Percentiles rank a stretch among this genome's conserved stretches.
phyloP scores from a whole-genome alignment of 768 basidiomycete species.

The Amanita phalloides region DNA sequence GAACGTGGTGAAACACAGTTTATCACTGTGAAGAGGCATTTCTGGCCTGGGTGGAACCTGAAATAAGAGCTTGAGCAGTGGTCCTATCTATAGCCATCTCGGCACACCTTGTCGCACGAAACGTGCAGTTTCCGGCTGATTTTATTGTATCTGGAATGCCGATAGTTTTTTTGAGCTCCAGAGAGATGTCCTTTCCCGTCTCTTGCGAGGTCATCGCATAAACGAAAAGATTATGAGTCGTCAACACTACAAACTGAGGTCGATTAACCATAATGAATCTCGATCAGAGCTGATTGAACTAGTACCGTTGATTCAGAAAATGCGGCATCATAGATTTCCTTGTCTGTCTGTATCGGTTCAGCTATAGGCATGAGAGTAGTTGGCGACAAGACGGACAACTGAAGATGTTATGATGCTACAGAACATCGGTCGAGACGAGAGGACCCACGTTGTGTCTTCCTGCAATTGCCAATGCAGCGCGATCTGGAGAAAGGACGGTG shows the following conservation, averaged over 20 bases:
- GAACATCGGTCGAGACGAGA: slow-evolving; percentile 8
- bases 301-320: slow-evolving; percentile 60
- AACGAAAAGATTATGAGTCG: slow-evolving; percentile 51
- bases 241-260: slow-evolving; percentile 54
- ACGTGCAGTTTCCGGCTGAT: slow-evolving; percentile 38
- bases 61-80: neutral
- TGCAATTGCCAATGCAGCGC: slow-evolving; percentile 54
- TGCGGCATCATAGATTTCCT: slow-evolving; percentile 81
- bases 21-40: slow-evolving; percentile 55
- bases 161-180: neutral
- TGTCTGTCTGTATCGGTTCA: slow-evolving; percentile 43
- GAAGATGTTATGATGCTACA: slow-evolving; percentile 5
- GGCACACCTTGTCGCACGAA: slow-evolving; percentile 51
- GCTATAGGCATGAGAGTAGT: slow-evolving; percentile 43
- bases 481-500: slow-evolving; percentile 68
- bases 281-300: slow-evolving; percentile 1
- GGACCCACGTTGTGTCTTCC: slow-evolving; percentile 58
- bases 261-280: neutral
- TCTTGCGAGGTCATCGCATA: slow-evolving; percentile 29
- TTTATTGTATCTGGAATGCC: slow-evolving; percentile 21
- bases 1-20: slow-evolving; percentile 59
- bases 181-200: slow-evolving; percentile 30
- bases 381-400: slow-evolving; percentile 61
- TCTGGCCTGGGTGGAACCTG: slow-evolving; percentile 49
- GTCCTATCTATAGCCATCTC: neutral